Evolutionary conservation across 192 early-diverging fungal species (phyloP), one percentile per base, ranked within the genome.

Genomic region (Coemansia sp.): DNA sequence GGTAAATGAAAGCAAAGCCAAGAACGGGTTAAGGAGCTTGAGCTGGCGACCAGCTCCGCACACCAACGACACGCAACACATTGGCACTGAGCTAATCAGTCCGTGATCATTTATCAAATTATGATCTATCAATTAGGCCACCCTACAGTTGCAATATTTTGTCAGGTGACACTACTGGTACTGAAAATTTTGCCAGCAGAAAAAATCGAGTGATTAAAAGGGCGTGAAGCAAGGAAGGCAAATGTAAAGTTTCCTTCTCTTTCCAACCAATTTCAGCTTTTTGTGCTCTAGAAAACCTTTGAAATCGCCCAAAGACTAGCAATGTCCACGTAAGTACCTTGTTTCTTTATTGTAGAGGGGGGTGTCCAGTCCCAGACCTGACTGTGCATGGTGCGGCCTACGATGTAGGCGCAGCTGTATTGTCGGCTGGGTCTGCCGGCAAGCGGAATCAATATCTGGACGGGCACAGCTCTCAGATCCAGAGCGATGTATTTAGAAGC

Each of bases 321-420:
- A 53, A 71, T 71, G 68, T 71, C 63, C 52, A 66, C 54, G 70
- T 72, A 72, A 42, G 64, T 66, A 29, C n/a, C n/a, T n/a, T n/a
- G n/a, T n/a, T 22, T 43, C n/a, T 36, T 54, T 48, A 1, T 26
- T 11, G 5, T 6, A 48, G 3, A 26, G 44, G 26, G 44, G 43
- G 43, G 22, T 21, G 26, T 11, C 26, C 44, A 48, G 44, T 48
- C 44, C 44, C 44, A 48, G 44, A 29, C 15, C 44, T 24, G 14
- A 8, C 26, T 21, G 12, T 48, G 44, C 43, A 14, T 18, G 15
- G n/a, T 52, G 32, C 17, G 29, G 24, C 39, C 39, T n/a, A 24
- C 22, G 0, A 9, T 18, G 29, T 34, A 34, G 52, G 32, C 29
- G 52, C 17, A 18, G n/a, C 29, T 3, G 29, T 7, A 52, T 8